A percentile compares a stretch with the other conserved stretches of the same genome.
Conservation (phyloP, 148 eudicot species). For the Rhododendron ferrugineum region DNA sequence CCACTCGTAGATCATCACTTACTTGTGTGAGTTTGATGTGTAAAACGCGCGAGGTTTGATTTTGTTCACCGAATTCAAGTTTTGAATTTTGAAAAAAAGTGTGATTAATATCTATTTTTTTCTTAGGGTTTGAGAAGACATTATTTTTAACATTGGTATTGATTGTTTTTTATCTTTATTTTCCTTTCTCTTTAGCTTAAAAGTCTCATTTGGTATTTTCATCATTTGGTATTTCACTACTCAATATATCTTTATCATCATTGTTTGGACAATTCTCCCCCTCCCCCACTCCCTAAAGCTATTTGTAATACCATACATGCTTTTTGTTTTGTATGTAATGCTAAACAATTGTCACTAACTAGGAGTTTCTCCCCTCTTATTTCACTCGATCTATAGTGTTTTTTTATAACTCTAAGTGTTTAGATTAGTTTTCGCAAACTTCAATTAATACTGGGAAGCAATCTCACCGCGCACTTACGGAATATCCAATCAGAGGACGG, state of each 20-base stretch:
- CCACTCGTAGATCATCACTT: constrained; percentile 31
- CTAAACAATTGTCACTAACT: background rate
- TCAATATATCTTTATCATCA: constrained; percentile 6
- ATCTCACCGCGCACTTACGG: rapidly evolving
- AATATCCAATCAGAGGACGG: rapidly evolving
- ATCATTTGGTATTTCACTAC: constrained; percentile 15
- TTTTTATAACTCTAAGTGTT: background rate
- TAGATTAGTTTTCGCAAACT: background rate
- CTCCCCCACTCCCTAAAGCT: background rate
- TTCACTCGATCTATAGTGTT: background rate
- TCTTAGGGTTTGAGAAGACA: constrained; percentile 27
- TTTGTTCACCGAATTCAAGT: constrained; percentile 13
- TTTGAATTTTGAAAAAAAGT: constrained; percentile 14
- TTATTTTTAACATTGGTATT: constrained; percentile 23
- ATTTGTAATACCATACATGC: background rate
- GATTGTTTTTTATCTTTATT: constrained; percentile 16
- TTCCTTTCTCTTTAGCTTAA: background rate
- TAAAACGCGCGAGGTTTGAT: constrained; percentile 38
- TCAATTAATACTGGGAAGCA: rapidly evolving
- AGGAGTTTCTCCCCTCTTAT: background rate
- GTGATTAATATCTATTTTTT: constrained; percentile 30
- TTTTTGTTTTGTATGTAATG: constrained; percentile 5
- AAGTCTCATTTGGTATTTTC: constrained; percentile 14
- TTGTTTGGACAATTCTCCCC: constrained; percentile 7
- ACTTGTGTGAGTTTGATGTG: constrained; percentile 23